Conservation (phyloP, 2,329 filamentous ascomycete genomes). For the Elsinoe batatas region DNA sequence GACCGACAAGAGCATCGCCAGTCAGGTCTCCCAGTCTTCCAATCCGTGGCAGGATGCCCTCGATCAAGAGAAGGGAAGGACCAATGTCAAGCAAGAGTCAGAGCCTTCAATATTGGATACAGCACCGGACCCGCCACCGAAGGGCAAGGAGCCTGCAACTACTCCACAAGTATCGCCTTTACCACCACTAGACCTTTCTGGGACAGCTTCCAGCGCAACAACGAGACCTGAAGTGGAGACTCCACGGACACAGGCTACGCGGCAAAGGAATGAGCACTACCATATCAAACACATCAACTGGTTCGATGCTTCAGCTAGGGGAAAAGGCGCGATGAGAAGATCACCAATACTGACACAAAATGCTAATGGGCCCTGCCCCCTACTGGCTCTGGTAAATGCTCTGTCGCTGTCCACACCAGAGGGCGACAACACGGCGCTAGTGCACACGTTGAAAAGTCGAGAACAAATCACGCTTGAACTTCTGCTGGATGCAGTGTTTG, state of each 20-base stretch:
- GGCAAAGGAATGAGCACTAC: slow-evolving; percentile 64
- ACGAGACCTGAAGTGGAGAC: slow-evolving; percentile 27
- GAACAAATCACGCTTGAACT: slow-evolving; percentile 83
- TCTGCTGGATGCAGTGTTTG: slow-evolving; percentile 79
- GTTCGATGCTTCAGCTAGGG: slow-evolving; percentile 53
- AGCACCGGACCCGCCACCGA: slow-evolving; percentile 6
- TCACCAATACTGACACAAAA: slow-evolving; percentile 90
- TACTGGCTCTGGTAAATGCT: slow-evolving; percentile 88
- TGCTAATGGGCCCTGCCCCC: slow-evolving; percentile 83
- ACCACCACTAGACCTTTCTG: background rate
- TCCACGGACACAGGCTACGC: slow-evolving; percentile 30
- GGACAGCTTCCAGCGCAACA: slow-evolving; percentile 15
- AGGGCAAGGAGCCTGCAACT: slow-evolving; percentile 1
- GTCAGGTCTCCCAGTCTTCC: slow-evolving; percentile 17
- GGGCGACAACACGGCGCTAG: slow-evolving; percentile 56
- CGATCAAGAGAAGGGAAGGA: slow-evolving; percentile 20
- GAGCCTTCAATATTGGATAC: background rate
- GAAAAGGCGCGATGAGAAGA: slow-evolving; percentile 53
- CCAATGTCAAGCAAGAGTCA: slow-evolving; percentile 5
- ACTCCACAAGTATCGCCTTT: background rate
- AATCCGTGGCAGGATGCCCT: slow-evolving; percentile 17
- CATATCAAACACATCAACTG: slow-evolving; percentile 87
- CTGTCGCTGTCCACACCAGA: slow-evolving; percentile 72
- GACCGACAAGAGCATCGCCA: slow-evolving; percentile 8
- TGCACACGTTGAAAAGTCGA: slow-evolving; percentile 65